Percentiles rank a stretch among this genome's conserved stretches.
Evolutionary conservation across 371 early-diverging fungal genomes (phyloP).

Genomic region (Lichtheimia ramosa): DNA sequence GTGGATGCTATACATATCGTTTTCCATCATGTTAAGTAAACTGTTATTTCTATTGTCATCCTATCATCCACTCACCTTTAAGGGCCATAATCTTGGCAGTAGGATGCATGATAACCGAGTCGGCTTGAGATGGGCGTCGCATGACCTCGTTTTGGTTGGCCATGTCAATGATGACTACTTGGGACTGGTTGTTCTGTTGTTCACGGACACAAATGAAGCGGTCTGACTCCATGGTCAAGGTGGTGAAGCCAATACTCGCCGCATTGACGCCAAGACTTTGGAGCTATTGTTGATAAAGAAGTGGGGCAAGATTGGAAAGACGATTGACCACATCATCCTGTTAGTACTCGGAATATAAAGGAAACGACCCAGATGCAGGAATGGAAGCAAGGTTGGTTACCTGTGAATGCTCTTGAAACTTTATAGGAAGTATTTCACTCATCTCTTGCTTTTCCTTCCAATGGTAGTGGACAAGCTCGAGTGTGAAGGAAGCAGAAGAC

Average conservation of each 20-base stretch:
- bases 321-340: no score
- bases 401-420: slow-evolving; percentile 95
- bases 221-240: slow-evolving; percentile 96
- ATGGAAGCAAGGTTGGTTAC: slow-evolving; percentile 43
- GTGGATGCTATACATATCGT: slow-evolving; percentile 67
- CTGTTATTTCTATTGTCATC: no score
- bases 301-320: not conserved
- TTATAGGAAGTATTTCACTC: slow-evolving; percentile 77
- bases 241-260: slow-evolving; percentile 93
- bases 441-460: slow-evolving; percentile 29
- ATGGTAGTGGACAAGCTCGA: not conserved
- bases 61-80: slow-evolving; percentile 63
- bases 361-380: not conserved
- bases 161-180: slow-evolving; percentile 94
- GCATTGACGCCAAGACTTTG: slow-evolving; percentile 89
- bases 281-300: slow-evolving; percentile 59
- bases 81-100: slow-evolving; percentile 90
- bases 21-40: no score
- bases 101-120: slow-evolving; percentile 98
- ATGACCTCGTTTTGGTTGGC: slow-evolving; percentile 76
- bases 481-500: no score
- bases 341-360: no score
- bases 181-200: slow-evolving; percentile 78
- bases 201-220: slow-evolving; percentile 97
- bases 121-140: slow-evolving; percentile 93